Evolutionary conservation across 352 stramenopile genomes (phyloP), one percentile per base, ranked within the genome.

Genomic region (Pythium dissimile): DNA sequence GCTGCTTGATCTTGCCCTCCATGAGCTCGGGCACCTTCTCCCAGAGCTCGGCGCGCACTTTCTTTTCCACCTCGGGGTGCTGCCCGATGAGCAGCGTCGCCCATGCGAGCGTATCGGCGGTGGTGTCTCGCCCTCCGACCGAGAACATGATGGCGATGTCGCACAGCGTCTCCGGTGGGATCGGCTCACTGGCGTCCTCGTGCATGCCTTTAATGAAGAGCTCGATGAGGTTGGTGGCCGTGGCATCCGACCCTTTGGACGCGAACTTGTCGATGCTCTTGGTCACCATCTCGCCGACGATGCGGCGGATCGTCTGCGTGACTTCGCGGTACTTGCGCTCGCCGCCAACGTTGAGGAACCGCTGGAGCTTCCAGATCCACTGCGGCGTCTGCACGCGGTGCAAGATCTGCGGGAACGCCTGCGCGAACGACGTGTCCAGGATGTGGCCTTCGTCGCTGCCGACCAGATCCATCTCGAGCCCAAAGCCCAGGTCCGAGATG

Each of bases 141-240:
- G 83, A 45, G 46, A 87, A 77, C 47, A 64, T 73, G 21, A 87
- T 60, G 13, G 73, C 66, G 24, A 87, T 56, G 54, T 86, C 71
- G 16, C 70, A 54, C 20, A 86, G 38, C 15, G 59, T 67, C 43
- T 67, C 51, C 2, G 59, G 52, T 5, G 46, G 46, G 32, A 72
- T 55, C 32, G 18, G 15, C 1, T 62, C 53, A 20, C 13, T 28
- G 15, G 59, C 46, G 18, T 24, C 52, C 21, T 67, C 44, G 10
- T 67, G 45, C 55, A 58, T 58, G 3, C 37, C 49, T 2, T 70
- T 30, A 20, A 70, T 53, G 35, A 68, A 69, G 15, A 67, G 34
- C 34, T 59, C 53, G 16, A 71, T 43, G 39, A 71, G 41, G 20
- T 41, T 64, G 15, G 55, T 44, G 16, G 64, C 38, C 24, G 34